These are phyloP conservation scores for Nemophila menziesii DNA, from an alignment of 257 asterid genomes.

Conservation along the genomic window DNA sequence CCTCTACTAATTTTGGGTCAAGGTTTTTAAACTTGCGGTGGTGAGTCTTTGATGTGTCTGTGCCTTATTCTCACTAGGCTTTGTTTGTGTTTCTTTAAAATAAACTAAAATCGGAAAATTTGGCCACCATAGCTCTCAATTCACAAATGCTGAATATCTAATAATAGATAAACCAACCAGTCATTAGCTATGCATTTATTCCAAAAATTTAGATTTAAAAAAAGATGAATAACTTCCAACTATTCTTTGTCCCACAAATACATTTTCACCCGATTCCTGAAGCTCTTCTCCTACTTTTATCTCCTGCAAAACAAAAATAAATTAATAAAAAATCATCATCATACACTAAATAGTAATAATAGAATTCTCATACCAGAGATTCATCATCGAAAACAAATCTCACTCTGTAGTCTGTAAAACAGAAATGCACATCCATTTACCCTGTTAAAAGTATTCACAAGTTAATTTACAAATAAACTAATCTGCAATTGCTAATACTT, in stretches of 20 bases:
- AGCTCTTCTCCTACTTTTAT: conserved; percentile 80
- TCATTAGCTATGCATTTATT: conserved; percentile 9
- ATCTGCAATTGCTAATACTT: no score
- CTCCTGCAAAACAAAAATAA: conserved; percentile 37
- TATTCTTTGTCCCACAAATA: conserved; percentile 80
- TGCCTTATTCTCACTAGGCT: conserved; percentile 71
- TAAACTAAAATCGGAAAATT: conserved; percentile 76
- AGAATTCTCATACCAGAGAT: conserved; percentile 52
- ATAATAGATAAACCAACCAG: not conserved
- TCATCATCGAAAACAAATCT: conserved; percentile 75
- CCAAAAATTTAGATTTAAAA: conserved; percentile 4
- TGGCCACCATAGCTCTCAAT: conserved; percentile 99
- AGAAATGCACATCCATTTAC: conserved; percentile 1
- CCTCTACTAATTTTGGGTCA: no score
- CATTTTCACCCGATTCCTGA: conserved; percentile 79
- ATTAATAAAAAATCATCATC: not conserved
- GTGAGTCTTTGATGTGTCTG: no score
- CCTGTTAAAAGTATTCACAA: no score
- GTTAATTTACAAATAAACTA: no score
- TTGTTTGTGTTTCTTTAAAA: conserved; percentile 86
- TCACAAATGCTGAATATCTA: conserved; percentile 79
- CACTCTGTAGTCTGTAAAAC: conserved; percentile 70
- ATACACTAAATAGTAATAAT: no score
- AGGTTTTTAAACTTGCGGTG: no score
- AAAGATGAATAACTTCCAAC: conserved; percentile 74